Base-by-base conservation (phyloP, 139 green algal species). In the Tetradesmus obliquus region DNA sequence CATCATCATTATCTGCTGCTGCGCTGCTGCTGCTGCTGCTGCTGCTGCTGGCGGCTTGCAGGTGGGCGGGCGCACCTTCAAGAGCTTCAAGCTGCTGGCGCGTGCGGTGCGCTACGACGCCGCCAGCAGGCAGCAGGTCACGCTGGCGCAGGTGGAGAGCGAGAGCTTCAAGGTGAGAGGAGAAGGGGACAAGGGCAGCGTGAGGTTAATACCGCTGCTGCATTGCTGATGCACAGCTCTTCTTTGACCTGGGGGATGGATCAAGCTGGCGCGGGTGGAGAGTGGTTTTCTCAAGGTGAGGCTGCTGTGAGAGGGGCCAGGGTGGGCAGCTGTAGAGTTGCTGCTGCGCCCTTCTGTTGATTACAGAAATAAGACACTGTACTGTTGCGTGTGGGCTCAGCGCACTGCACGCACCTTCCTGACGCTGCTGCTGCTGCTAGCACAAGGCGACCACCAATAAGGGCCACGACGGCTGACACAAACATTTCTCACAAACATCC, bases 121-220 rank as follows among this genome's bases (percentile, higher is more conserved):
- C 4, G 51, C 5, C 24, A 89, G 55, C 8, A 51, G 89, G 17
- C 12, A 19, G 17, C 66, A 89, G 10, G 20, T 85, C 13, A 32
- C 32, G 22, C 12, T 92, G 53, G 81, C 89, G 1, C 89, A 92
- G 66, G 81, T 89, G 51, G 89, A 92, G 79, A 92, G 89, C 22
- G 89, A 92, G 66, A 88, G 22, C 5, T 92, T 92, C 89, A 92
- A 92, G 89, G 88, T 92, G n/a, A 22, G 88, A 45, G 53, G 7
- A 6, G 0, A 6, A 10, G 6, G n/a, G 12, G 81, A 13, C 8
- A 62, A 9, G 13, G 45, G 45, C 7, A 10, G 79, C n/a, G 79
- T n/a, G 79, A 84, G n/a, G 79, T 84, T 84, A 17, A 32, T 84
- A 19, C 20, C n/a, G n/a, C n/a, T 15, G 19, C n/a, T n/a, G 79